phyloP scores from a whole-genome alignment of 305 asterid species.

The Fraxinus angustifolia region DNA sequence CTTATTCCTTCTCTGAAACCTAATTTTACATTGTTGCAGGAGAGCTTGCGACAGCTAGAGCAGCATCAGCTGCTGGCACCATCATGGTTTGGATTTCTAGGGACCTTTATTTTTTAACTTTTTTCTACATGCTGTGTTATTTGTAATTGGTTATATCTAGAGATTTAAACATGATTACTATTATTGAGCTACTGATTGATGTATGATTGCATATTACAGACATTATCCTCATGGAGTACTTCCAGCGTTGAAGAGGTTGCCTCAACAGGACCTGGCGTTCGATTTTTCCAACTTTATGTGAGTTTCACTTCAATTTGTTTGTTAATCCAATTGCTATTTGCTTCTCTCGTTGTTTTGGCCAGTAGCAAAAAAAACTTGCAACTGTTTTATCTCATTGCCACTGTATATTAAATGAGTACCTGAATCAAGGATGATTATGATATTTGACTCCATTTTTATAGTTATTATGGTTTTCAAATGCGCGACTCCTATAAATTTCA shows the following conservation, averaged over 20 bases:
- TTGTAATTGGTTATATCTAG: neutral
- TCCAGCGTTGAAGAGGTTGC: conserved; percentile 82
- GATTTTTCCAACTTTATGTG: conserved; percentile 87
- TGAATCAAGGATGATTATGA: neutral
- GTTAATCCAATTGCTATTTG: neutral
- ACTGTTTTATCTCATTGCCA: neutral
- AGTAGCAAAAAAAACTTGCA: neutral
- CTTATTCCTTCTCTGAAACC: conserved; percentile 10
- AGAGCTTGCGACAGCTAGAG: conserved; percentile 80
- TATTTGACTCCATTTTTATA: neutral
- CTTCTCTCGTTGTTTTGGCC: neutral
- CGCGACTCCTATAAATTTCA: neutral
- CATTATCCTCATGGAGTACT: conserved; percentile 75
- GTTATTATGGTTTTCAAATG: neutral
- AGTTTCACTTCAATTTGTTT: conserved; percentile 28
- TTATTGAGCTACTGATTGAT: conserved; percentile 13
- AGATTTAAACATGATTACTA: neutral
- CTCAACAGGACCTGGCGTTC: conserved; percentile 73
- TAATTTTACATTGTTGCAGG: conserved; percentile 43
- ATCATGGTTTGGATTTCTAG: conserved; percentile 55
- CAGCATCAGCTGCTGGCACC: conserved; percentile 74
- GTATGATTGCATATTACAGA: conserved; percentile 37
- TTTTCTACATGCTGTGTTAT: neutral
- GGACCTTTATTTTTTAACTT: neutral
- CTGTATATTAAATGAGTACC: neutral